phyloP scores from a whole-genome alignment of 2,329 filamentous ascomycete genomes.

The Drechslera avenae region DNA sequence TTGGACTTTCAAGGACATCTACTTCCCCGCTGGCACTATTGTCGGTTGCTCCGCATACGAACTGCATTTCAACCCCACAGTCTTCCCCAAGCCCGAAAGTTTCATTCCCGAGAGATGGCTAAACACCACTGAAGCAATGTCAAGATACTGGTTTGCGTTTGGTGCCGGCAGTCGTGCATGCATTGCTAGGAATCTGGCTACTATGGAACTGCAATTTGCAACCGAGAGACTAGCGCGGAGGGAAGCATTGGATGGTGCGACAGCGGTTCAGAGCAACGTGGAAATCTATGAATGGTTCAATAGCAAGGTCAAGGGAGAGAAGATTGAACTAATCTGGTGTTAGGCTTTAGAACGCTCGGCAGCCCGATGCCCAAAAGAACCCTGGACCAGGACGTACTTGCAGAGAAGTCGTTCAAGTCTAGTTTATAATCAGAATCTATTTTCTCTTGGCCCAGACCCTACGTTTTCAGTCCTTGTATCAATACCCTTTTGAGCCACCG shows the following conservation, averaged over 20 bases:
- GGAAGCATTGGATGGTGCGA: conserved; percentile 54
- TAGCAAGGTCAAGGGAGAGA: conserved; percentile 56
- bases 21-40: conserved; percentile 30
- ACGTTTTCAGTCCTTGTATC: not conserved
- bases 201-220: conserved; percentile 32
- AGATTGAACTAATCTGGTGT: conserved; percentile 49
- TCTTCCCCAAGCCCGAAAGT: conserved; percentile 23
- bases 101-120: conserved; percentile 45
- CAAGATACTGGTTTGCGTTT: conserved; percentile 41
- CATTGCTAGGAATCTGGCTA: conserved; percentile 41
- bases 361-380: not conserved
- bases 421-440: not conserved
- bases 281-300: conserved; percentile 64
- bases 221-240: conserved; percentile 51
- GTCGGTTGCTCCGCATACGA: conserved; percentile 40
- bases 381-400: no score
- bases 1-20: conserved; percentile 32
- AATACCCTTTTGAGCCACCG: no score
- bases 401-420: no score
- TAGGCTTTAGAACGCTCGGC: not conserved
- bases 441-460: no score
- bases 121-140: conserved; percentile 34
- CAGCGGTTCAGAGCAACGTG: conserved; percentile 49
- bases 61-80: conserved; percentile 29
- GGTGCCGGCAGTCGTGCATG: conserved; percentile 40